These are phyloP conservation scores for Amaranthus hypochondriacus DNA, from an alignment of 148 eudicot genomes.

Conservation along the genomic window DNA sequence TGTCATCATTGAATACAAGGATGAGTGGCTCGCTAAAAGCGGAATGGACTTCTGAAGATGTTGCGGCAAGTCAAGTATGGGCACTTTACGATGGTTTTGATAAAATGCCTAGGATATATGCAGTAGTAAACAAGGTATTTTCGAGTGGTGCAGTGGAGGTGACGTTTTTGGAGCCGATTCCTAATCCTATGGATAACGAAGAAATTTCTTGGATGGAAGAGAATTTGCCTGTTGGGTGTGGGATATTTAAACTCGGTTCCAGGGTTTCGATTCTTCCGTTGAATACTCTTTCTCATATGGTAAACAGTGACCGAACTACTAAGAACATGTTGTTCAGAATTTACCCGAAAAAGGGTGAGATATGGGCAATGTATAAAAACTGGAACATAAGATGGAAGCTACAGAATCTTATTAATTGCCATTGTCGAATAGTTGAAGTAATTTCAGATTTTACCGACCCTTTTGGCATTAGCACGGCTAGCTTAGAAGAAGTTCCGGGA, in stretches of 20 bases:
- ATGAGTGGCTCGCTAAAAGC: conserved; percentile 15
- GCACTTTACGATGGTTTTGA: conserved; percentile 25
- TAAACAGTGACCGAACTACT: conserved; percentile 31
- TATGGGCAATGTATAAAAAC: conserved; percentile 56
- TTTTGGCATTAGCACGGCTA: conserved; percentile 16
- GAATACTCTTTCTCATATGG: conserved; percentile 43
- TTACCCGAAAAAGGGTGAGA: conserved; percentile 52
- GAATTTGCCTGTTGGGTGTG: conserved; percentile 28
- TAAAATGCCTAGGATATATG: conserved; percentile 28
- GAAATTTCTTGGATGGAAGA: conserved; percentile 30
- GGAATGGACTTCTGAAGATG: conserved; percentile 25
- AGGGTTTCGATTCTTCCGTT: conserved; percentile 22
- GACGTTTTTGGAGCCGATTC: conserved; percentile 24
- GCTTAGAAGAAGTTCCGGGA: conserved; percentile 31
- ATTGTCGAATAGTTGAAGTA: conserved; percentile 30
- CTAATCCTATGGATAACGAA: conserved; percentile 24
- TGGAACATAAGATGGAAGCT: conserved; percentile 38
- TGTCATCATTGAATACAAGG: background rate
- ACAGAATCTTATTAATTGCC: conserved; percentile 8
- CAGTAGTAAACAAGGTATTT: conserved; percentile 23
- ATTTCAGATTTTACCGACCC: conserved; percentile 24
- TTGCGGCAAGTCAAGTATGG: conserved; percentile 31
- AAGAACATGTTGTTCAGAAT: conserved; percentile 35
- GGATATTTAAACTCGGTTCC: conserved; percentile 31
- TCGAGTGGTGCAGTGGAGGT: conserved; percentile 14